Conservation (phyloP, 805 yeast species). For the Sugiyamaella mastotermitis region DNA sequence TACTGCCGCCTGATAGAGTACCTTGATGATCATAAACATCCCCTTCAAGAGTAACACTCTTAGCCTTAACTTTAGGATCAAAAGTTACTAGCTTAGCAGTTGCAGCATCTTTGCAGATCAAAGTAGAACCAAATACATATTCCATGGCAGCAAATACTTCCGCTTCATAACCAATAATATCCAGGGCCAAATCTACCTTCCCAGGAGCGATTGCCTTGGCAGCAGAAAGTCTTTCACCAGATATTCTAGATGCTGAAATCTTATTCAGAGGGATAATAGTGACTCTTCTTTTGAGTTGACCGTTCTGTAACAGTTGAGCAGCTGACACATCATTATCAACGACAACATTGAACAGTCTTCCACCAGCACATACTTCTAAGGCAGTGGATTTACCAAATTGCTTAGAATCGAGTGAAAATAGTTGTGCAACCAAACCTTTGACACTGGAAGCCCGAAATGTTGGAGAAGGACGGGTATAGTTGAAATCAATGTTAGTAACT, state of each 20-base stretch:
- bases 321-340: slow-evolving; percentile 86
- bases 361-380: slow-evolving; percentile 91
- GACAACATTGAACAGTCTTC: slow-evolving; percentile 78
- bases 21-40: slow-evolving; percentile 96
- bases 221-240: slow-evolving; percentile 44
- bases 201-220: slow-evolving; percentile 80
- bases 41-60: slow-evolving; percentile 87
- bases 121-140: slow-evolving; percentile 83
- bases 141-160: slow-evolving; percentile 80
- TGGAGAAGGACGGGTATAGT: slow-evolving; percentile 58
- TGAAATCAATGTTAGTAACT: slow-evolving; percentile 70
- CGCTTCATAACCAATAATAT: slow-evolving; percentile 66
- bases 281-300: slow-evolving; percentile 71
- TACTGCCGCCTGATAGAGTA: slow-evolving; percentile 90
- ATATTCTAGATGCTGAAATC: slow-evolving; percentile 56
- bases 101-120: slow-evolving; percentile 80
- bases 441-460: slow-evolving; percentile 58
- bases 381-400: slow-evolving; percentile 68
- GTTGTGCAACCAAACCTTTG: slow-evolving; percentile 84
- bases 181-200: slow-evolving; percentile 83
- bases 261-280: slow-evolving; percentile 91
- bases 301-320: slow-evolving; percentile 71
- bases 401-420: slow-evolving; percentile 57
- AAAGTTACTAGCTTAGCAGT: slow-evolving; percentile 87
- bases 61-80: slow-evolving; percentile 69